Percentiles rank a stretch among this genome's conserved stretches.
These are phyloP conservation scores for Apophysomyces sp. DNA, from an alignment of 371 early-diverging fungal genomes.

Conservation along the genomic window DNA sequence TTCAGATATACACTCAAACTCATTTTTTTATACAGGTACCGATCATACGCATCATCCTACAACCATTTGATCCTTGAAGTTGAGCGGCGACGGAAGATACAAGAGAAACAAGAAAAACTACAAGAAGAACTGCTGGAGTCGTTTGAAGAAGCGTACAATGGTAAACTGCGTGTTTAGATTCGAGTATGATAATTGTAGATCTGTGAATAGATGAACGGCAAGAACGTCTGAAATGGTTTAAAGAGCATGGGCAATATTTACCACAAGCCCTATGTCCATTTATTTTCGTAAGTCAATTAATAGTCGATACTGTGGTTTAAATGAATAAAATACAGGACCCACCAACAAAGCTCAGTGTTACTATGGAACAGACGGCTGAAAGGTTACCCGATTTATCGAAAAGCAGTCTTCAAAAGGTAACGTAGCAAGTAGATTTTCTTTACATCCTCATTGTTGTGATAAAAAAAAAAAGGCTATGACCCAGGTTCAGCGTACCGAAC, in stretches of 20 bases:
- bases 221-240: slow-evolving; percentile 37
- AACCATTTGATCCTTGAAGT: slow-evolving; percentile 39
- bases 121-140: slow-evolving; percentile 22
- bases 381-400: slow-evolving; percentile 36
- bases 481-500: slow-evolving; percentile 10
- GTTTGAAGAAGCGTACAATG: slow-evolving; percentile 33
- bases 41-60: slow-evolving; percentile 37
- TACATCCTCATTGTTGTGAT: background rate
- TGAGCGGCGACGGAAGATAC: slow-evolving; percentile 31
- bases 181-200: background rate
- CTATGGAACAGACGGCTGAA: slow-evolving; percentile 14
- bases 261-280: slow-evolving; percentile 46
- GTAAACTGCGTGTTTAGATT: slow-evolving; percentile 13
- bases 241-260: slow-evolving; percentile 44
- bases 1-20: background rate
- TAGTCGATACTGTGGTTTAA: background rate
- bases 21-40: slow-evolving; percentile 24
- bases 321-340: slow-evolving; percentile 12
- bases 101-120: slow-evolving; percentile 27
- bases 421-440: background rate
- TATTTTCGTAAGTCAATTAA: slow-evolving; percentile 29
- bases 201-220: slow-evolving; percentile 33
- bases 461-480: slow-evolving; percentile 12
- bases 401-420: slow-evolving; percentile 35
- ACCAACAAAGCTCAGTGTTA: slow-evolving; percentile 22